Conservation (phyloP, 257 asterid genomes). For the Scutellaria barbata region DNA sequence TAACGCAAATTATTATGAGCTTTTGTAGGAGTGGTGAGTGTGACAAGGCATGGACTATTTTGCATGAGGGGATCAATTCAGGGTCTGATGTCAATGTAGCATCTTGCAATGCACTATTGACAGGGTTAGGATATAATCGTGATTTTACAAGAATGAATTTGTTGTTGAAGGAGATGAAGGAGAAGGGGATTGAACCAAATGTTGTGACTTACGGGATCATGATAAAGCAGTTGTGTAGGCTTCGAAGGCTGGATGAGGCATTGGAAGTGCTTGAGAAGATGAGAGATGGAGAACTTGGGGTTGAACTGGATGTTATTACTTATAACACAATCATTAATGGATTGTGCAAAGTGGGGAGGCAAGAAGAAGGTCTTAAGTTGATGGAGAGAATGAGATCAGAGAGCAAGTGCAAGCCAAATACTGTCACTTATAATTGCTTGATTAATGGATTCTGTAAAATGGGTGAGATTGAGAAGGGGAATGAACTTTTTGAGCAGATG, state of each 20-base stretch:
- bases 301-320: slow-evolving; percentile 64
- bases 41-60: slow-evolving; percentile 66
- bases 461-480: slow-evolving; percentile 68
- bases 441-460: slow-evolving; percentile 86
- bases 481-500: slow-evolving; percentile 67
- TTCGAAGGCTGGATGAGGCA: slow-evolving; percentile 69
- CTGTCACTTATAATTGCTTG: slow-evolving; percentile 65
- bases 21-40: slow-evolving; percentile 55
- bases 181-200: slow-evolving; percentile 60
- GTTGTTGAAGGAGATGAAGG: slow-evolving; percentile 78
- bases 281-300: slow-evolving; percentile 50
- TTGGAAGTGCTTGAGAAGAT: slow-evolving; percentile 67
- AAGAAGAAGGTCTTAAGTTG: slow-evolving; percentile 66
- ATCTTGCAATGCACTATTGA: slow-evolving; percentile 67
- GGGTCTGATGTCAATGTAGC: slow-evolving; percentile 49
- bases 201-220: slow-evolving; percentile 69
- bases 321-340: slow-evolving; percentile 82
- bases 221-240: slow-evolving; percentile 69
- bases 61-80: slow-evolving; percentile 55
- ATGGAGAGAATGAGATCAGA: slow-evolving; percentile 66
- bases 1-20: slow-evolving; percentile 48
- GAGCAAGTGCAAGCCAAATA: slow-evolving; percentile 53
- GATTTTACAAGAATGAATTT: slow-evolving; percentile 70
- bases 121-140: slow-evolving; percentile 50
- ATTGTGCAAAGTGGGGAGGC: slow-evolving; percentile 85